Percentiles rank a stretch among this genome's conserved stretches.
phyloP scores from a whole-genome alignment of 2,329 filamentous ascomycete genomes.

The Dactylellina cionopaga region DNA sequence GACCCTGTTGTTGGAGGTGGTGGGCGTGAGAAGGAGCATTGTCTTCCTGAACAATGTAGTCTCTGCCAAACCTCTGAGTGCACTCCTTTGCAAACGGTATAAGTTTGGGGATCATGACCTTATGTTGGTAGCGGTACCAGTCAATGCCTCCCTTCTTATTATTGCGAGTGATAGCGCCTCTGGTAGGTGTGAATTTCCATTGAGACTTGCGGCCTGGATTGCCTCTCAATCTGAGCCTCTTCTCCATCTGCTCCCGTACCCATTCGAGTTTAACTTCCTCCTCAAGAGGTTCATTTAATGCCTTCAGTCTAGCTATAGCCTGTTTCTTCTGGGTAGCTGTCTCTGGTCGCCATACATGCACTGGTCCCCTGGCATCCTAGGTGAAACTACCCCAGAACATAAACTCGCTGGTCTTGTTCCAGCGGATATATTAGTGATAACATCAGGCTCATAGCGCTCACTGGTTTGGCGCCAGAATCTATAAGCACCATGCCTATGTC shows the following conservation, averaged over 20 bases:
- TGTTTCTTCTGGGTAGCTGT: not conserved
- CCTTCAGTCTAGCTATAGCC: too few relatives aligned
- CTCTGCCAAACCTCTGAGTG: not conserved
- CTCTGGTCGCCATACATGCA: not conserved
- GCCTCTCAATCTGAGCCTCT: too few relatives aligned
- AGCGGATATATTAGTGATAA: too few relatives aligned
- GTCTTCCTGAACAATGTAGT: not conserved
- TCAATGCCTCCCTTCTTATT: not conserved
- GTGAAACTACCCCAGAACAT: too few relatives aligned
- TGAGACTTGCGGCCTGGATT: not conserved
- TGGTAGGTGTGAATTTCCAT: not conserved
- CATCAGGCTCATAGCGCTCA: too few relatives aligned
- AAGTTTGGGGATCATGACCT: not conserved
- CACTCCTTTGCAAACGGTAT: not conserved
- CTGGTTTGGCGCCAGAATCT: too few relatives aligned
- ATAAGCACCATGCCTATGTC: conserved; percentile 14
- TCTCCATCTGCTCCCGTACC: too few relatives aligned
- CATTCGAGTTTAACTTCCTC: too few relatives aligned
- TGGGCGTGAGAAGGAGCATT: not conserved
- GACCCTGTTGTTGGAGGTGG: not conserved
- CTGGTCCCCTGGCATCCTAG: too few relatives aligned
- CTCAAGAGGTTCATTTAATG: too few relatives aligned
- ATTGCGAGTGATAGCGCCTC: not conserved
- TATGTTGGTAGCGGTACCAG: not conserved
- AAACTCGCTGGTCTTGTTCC: too few relatives aligned